Evolutionary conservation across 495 filamentous ascomycete genomes (phyloP).

Genomic region (Neurospora tetrasperma): DNA sequence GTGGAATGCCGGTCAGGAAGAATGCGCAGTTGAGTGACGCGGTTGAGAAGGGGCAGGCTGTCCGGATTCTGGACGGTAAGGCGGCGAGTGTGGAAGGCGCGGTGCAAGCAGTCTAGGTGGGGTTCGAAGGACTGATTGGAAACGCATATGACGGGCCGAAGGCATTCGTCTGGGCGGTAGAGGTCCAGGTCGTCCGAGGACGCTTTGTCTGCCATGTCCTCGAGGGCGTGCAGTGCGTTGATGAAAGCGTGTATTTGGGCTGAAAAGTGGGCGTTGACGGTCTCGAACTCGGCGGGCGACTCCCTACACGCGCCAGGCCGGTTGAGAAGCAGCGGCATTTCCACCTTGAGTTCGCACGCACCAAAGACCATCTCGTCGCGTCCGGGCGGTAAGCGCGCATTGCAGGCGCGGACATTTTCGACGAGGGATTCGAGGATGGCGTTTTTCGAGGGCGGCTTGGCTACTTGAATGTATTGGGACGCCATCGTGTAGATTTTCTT

Average conservation of each 20-base stretch:
- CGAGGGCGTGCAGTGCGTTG: slow-evolving; percentile 13
- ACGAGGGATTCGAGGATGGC: background rate
- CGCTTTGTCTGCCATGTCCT: slow-evolving; percentile 2
- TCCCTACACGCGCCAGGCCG: slow-evolving; percentile 14
- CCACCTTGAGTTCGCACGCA: slow-evolving; percentile 1
- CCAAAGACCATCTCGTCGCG: background rate
- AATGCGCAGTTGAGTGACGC: slow-evolving; percentile 13
- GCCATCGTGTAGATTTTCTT: background rate
- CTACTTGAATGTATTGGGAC: background rate
- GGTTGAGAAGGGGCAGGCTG: slow-evolving; percentile 7
- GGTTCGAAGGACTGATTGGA: slow-evolving; percentile 11
- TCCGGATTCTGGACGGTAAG: slow-evolving; percentile 14
- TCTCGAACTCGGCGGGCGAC: slow-evolving; percentile 13
- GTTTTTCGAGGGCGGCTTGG: background rate
- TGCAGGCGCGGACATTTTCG: background rate
- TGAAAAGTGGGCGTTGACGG: slow-evolving; percentile 17
- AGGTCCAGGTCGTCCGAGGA: background rate
- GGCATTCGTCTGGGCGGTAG: background rate
- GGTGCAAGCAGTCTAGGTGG: slow-evolving; percentile 14
- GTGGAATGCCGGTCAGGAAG: slow-evolving; percentile 4
- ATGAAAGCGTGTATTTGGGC: slow-evolving; percentile 22
- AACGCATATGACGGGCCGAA: background rate
- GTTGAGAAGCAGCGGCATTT: slow-evolving; percentile 21
- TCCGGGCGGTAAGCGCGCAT: background rate
- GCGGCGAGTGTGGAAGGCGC: slow-evolving; percentile 14